A percentile compares a stretch with the other conserved stretches of the same genome.
Conservation (phyloP, 352 stramenopile species). For the Bremia lactucae region DNA sequence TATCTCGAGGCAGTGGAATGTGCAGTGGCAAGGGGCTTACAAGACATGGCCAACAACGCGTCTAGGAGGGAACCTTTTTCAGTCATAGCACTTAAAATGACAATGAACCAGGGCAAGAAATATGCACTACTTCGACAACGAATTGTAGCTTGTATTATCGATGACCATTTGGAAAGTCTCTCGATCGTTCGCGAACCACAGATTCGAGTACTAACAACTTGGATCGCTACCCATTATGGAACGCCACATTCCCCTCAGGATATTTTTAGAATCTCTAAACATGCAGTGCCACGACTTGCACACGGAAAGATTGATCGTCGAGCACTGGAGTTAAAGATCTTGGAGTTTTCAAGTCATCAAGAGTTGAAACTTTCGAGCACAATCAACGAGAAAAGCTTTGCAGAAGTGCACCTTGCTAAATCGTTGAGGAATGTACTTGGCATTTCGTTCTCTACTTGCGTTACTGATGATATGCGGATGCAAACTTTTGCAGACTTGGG, state of each 20-base stretch:
- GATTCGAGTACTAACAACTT: constrained; percentile 14
- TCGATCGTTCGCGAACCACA: constrained; percentile 2
- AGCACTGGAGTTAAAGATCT: constrained; percentile 9
- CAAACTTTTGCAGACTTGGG: constrained; percentile 35
- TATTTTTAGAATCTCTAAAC: constrained; percentile 6
- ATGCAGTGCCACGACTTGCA: constrained; percentile 14
- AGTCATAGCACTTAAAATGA: constrained; percentile 15
- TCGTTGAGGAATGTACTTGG: constrained; percentile 10
- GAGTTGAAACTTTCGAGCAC: background rate
- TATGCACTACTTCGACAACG: constrained; percentile 5
- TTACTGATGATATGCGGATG: background rate
- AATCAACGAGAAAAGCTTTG: background rate
- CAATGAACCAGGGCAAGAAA: constrained; percentile 7
- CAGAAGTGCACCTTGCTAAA: constrained; percentile 1
- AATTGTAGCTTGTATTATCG: constrained; percentile 21
- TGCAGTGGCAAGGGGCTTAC: constrained; percentile 13
- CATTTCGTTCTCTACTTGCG: background rate
- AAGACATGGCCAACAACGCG: background rate
- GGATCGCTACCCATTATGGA: constrained; percentile 24
- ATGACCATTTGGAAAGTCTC: background rate
- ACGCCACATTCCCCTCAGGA: constrained; percentile 21
- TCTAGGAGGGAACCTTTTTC: background rate
- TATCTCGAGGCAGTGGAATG: constrained; percentile 42
- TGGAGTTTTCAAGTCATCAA: background rate
- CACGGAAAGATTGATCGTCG: constrained; percentile 36